Percentiles rank a stretch among this genome's conserved stretches.
Evolutionary conservation across 164 flowering plant genomes (phyloP).

Genomic region (Tetrastigma voinierianum): DNA sequence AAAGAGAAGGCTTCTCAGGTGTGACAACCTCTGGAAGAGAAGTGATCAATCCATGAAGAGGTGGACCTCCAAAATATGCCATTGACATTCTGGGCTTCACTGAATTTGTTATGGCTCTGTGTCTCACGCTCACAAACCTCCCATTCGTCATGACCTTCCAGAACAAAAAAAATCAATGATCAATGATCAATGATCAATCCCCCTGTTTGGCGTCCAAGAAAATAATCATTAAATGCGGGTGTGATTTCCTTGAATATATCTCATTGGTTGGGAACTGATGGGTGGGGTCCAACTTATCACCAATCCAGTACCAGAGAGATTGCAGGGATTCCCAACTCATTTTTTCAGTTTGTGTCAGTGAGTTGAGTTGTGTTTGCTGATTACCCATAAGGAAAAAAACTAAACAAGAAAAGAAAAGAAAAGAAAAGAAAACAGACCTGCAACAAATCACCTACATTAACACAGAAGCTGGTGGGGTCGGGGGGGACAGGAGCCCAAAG

Average conservation of each 20-base stretch:
- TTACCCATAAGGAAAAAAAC: neutral
- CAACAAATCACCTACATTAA: constrained; percentile 63
- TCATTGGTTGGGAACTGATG: constrained; percentile 18
- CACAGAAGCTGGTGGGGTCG: constrained; percentile 52
- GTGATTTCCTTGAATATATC: neutral
- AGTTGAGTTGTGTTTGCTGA: neutral
- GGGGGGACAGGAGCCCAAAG: constrained; percentile 67
- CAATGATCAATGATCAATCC: too few species aligned
- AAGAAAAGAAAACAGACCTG: constrained; percentile 37
- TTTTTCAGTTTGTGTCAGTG: constrained; percentile 3
- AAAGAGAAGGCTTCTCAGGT: constrained; percentile 14
- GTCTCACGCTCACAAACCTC: constrained; percentile 48
- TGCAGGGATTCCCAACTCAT: constrained; percentile 4
- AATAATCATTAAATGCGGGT: neutral
- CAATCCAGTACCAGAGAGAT: neutral
- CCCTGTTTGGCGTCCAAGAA: too few species aligned
- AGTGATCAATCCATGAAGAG: constrained; percentile 24
- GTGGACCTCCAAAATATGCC: constrained; percentile 38
- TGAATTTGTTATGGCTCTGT: constrained; percentile 32
- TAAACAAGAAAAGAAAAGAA: neutral
- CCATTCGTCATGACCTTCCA: constrained; percentile 54
- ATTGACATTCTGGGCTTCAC: constrained; percentile 33
- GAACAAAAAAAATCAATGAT: neutral
- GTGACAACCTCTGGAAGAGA: constrained; percentile 24
- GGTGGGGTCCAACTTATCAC: neutral